These are phyloP conservation scores for Phytophthora sp. DNA, from an alignment of 352 stramenopile genomes.

Conservation along the genomic window DNA sequence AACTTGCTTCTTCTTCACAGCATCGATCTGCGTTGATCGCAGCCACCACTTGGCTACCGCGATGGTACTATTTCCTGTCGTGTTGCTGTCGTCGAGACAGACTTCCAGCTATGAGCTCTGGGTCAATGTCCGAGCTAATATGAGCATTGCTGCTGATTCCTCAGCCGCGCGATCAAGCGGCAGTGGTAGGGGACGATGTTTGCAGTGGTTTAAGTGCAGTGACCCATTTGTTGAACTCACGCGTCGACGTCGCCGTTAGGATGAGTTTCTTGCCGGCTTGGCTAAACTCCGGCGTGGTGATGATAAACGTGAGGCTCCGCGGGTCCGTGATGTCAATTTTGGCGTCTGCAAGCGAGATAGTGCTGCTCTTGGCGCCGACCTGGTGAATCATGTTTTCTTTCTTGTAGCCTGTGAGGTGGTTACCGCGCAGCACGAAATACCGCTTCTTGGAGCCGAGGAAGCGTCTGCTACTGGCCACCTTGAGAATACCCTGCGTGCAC, in stretches of 20 bases:
- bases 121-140: slow-evolving; percentile 1
- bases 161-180: slow-evolving; percentile 38
- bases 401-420: slow-evolving; percentile 72
- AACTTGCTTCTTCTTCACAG: slow-evolving; percentile 26
- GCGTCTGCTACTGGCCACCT: slow-evolving; percentile 76
- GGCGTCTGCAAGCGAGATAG: slow-evolving; percentile 65
- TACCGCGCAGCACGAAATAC: slow-evolving; percentile 80
- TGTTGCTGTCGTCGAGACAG: slow-evolving; percentile 24
- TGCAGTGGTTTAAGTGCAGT: slow-evolving; percentile 64
- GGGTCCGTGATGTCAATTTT: slow-evolving; percentile 75
- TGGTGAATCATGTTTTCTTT: slow-evolving; percentile 79
- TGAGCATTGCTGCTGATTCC: background rate
- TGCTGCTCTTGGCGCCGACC: slow-evolving; percentile 74
- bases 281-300: slow-evolving; percentile 75
- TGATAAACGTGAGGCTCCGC: slow-evolving; percentile 72
- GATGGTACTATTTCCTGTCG: slow-evolving; percentile 37
- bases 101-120: slow-evolving; percentile 2
- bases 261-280: slow-evolving; percentile 84
- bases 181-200: slow-evolving; percentile 36
- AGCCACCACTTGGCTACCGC: slow-evolving; percentile 10
- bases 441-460: slow-evolving; percentile 88
- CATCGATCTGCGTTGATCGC: slow-evolving; percentile 19
- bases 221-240: slow-evolving; percentile 89
- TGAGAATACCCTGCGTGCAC: slow-evolving; percentile 82
- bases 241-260: slow-evolving; percentile 68